A percentile compares a stretch with the other conserved stretches of the same genome.
Conservation (phyloP, 371 early-diverging fungal species). For the Mucor plumbeus region DNA sequence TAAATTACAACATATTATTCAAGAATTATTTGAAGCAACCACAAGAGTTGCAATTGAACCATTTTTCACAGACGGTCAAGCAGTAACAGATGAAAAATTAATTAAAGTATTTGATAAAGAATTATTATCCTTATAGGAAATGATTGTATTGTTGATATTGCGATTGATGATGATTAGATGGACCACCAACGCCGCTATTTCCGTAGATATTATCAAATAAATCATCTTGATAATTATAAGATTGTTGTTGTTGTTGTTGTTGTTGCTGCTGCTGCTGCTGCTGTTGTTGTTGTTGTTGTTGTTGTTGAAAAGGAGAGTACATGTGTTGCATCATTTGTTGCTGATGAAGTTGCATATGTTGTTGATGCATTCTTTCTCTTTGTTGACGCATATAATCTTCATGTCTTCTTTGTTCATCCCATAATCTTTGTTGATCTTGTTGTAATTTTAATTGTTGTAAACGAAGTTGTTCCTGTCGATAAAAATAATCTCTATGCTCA, state of each 20-base stretch:
- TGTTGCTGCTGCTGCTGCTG: slow-evolving; percentile 8
- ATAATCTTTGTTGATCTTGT: not conserved
- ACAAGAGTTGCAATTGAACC: slow-evolving; percentile 51
- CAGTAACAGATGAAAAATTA: slow-evolving; percentile 27
- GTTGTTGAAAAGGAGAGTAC: not conserved
- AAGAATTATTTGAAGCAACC: slow-evolving; percentile 67
- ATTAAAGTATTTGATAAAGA: slow-evolving; percentile 49
- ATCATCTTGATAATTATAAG: not conserved
- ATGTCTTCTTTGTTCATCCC: slow-evolving; percentile 1
- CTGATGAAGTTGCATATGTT: slow-evolving; percentile 1
- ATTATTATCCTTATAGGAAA: slow-evolving; percentile 33
- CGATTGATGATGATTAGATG: too few relatives aligned
- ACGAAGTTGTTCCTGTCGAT: not conserved
- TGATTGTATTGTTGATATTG: not conserved
- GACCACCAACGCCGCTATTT: too few relatives aligned
- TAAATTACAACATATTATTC: slow-evolving; percentile 58
- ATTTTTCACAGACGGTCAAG: slow-evolving; percentile 34
- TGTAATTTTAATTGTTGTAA: slow-evolving; percentile 1
- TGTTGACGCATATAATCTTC: slow-evolving; percentile 3
- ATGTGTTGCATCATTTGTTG: slow-evolving; percentile 11
- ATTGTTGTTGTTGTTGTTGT: not conserved
- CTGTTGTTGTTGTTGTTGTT: slow-evolving; percentile 8
- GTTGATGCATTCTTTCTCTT: not conserved
- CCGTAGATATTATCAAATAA: not conserved
- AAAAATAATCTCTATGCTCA: not conserved